Evolutionary conservation across 192 early-diverging fungal species (phyloP).

Genomic region (Thamnidium elegans): DNA sequence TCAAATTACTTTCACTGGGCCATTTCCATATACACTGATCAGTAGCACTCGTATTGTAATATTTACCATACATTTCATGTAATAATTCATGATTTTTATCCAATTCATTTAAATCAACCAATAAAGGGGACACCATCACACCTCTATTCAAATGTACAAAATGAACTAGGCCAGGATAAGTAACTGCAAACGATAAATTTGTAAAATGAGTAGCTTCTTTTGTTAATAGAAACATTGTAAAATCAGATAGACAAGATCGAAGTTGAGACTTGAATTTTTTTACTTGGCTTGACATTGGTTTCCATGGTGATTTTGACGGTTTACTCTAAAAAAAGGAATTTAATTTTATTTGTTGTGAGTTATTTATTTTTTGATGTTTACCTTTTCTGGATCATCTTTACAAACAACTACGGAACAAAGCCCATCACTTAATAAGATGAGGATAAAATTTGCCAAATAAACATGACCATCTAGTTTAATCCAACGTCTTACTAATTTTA

Average conservation of each 20-base stretch:
- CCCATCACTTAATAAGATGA: neutral
- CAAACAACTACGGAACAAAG: slow-evolving; percentile 19
- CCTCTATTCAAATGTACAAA: slow-evolving; percentile 31
- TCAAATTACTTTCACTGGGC: slow-evolving; percentile 8
- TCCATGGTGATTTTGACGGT: slow-evolving; percentile 3
- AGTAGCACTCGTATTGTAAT: neutral
- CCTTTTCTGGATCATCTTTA: slow-evolving; percentile 18
- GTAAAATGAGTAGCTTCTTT: slow-evolving; percentile 36
- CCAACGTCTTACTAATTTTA: slow-evolving; percentile 23
- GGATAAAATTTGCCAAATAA: slow-evolving; percentile 7
- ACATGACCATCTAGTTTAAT: slow-evolving; percentile 5
- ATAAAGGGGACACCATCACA: slow-evolving; percentile 17
- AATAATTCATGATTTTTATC: slow-evolving; percentile 21
- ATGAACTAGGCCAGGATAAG: slow-evolving; percentile 32
- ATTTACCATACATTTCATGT: slow-evolving; percentile 11
- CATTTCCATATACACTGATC: slow-evolving; percentile 2
- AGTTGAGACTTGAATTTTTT: slow-evolving; percentile 17
- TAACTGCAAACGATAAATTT: slow-evolving; percentile 25
- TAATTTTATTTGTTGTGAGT: neutral
- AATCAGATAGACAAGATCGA: slow-evolving; percentile 13
- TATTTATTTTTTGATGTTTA: neutral
- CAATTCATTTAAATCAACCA: slow-evolving; percentile 29
- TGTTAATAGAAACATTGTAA: slow-evolving; percentile 23
- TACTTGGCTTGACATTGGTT: slow-evolving; percentile 9
- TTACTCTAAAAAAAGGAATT: too few species aligned